Conservation (phyloP, 176 grass and related monocot species). For the Alloteropsis semialata region DNA sequence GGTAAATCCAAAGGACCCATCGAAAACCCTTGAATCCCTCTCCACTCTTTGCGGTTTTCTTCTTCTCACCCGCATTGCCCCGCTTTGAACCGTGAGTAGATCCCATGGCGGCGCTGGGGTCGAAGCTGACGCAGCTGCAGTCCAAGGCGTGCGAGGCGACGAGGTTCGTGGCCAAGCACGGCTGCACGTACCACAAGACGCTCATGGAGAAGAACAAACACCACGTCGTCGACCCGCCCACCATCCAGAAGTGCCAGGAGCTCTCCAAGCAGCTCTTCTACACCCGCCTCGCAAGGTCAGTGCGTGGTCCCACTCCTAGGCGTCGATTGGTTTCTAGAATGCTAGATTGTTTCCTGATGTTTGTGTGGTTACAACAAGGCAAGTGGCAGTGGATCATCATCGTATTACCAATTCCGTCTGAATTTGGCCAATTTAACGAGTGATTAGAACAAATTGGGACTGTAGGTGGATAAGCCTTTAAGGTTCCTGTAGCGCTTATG, state of each 20-base stretch:
- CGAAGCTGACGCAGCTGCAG: slow-evolving; percentile 62
- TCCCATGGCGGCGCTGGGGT: slow-evolving; percentile 51
- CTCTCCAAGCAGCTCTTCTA: slow-evolving; percentile 97
- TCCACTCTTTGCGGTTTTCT: not conserved
- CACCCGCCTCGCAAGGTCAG: slow-evolving; percentile 78
- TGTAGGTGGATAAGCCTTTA: not conserved
- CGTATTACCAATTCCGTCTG: not conserved
- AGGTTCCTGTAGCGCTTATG: not conserved
- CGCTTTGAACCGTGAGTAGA: not conserved
- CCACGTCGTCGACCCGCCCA: slow-evolving; percentile 63
- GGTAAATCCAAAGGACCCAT: not conserved
- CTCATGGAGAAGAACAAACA: slow-evolving; percentile 85
- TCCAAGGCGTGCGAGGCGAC: slow-evolving; percentile 59
- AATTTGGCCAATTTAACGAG: not conserved
- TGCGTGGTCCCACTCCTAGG: not conserved
- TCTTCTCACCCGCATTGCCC: slow-evolving; percentile 8
- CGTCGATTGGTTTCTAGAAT: not conserved
- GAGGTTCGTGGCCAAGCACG: slow-evolving; percentile 45
- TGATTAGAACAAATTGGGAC: not conserved
- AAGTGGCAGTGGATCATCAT: not conserved
- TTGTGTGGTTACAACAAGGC: not conserved
- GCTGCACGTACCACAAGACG: slow-evolving; percentile 64
- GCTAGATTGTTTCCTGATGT: not conserved
- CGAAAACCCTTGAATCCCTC: not conserved
- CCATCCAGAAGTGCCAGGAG: slow-evolving; percentile 67